Percentiles rank a stretch among this genome's conserved stretches.
phyloP scores from a whole-genome alignment of 1,284 basidiomycete species.

The Ustilago sp. region DNA sequence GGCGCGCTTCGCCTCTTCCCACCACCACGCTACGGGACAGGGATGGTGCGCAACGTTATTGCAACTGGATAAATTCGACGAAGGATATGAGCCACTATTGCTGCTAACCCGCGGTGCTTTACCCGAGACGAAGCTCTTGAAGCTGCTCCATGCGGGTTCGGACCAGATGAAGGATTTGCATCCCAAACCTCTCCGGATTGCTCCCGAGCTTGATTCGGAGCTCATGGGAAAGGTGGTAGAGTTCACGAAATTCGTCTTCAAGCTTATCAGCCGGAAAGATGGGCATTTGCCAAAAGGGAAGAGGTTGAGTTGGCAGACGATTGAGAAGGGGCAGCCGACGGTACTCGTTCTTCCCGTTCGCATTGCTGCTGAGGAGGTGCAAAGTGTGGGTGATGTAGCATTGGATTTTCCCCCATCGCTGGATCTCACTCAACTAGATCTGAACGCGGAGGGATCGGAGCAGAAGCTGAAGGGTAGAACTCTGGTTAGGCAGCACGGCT shows the following conservation, averaged over 20 bases:
- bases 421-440: not conserved
- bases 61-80: slow-evolving; percentile 16
- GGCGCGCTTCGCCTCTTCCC: slow-evolving; percentile 6
- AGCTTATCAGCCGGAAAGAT: slow-evolving; percentile 13
- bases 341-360: slow-evolving; percentile 29
- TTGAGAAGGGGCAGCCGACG: slow-evolving; percentile 13
- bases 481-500: slow-evolving; percentile 25
- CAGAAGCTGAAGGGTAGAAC: slow-evolving; percentile 6
- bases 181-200: slow-evolving; percentile 3
- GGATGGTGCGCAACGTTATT: slow-evolving; percentile 28
- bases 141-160: slow-evolving; percentile 1
- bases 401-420: slow-evolving; percentile 15
- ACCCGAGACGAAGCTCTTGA: slow-evolving; percentile 26
- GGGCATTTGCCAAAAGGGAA: not conserved
- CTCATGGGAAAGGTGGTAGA: slow-evolving; percentile 8
- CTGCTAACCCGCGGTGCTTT: slow-evolving; percentile 22
- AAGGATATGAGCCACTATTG: slow-evolving; percentile 22
- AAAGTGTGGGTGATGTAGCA: slow-evolving; percentile 4
- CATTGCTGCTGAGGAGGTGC: not conserved
- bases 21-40: not conserved
- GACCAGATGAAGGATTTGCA: slow-evolving; percentile 12
- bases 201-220: not conserved
- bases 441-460: not conserved
- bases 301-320: not conserved
- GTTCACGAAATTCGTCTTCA: slow-evolving; percentile 24